phyloP scores from a whole-genome alignment of 306 rosid species.

The Acacia melanoxylon region DNA sequence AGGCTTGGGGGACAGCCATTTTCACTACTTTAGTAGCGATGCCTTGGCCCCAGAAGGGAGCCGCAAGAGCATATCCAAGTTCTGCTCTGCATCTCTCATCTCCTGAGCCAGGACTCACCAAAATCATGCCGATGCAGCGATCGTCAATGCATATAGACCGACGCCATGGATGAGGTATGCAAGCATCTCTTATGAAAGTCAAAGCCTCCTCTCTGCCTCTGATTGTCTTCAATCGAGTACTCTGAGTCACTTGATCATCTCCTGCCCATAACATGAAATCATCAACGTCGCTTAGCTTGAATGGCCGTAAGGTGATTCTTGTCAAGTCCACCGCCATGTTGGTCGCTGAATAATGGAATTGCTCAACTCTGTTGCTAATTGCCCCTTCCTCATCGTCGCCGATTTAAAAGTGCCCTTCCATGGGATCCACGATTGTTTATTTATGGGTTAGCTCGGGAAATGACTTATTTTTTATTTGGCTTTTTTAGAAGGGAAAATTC shows the following conservation, averaged over 20 bases:
- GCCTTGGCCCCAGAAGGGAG: conserved; percentile 56
- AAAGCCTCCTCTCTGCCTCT: conserved; percentile 52
- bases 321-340: conserved; percentile 18
- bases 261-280: conserved; percentile 63
- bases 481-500: no score
- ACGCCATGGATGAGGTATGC: conserved; percentile 69
- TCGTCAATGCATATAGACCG: conserved; percentile 54
- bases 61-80: conserved; percentile 50
- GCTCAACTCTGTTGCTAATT: neutral
- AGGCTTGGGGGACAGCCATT: conserved; percentile 45
- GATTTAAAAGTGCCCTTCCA: neutral
- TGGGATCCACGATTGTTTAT: neutral
- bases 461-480: no score
- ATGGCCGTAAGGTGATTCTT: conserved; percentile 46
- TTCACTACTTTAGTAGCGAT: conserved; percentile 50
- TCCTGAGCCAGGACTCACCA: conserved; percentile 36
- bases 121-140: conserved; percentile 51
- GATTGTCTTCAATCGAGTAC: conserved; percentile 38
- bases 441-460: neutral
- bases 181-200: conserved; percentile 53
- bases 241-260: conserved; percentile 46
- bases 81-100: conserved; percentile 54
- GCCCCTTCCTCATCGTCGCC: conserved; percentile 14
- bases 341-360: neutral
- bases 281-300: conserved; percentile 50